Evolutionary conservation across 1,284 basidiomycete genomes (phyloP).

Genomic region (Porodaedalea pini): DNA sequence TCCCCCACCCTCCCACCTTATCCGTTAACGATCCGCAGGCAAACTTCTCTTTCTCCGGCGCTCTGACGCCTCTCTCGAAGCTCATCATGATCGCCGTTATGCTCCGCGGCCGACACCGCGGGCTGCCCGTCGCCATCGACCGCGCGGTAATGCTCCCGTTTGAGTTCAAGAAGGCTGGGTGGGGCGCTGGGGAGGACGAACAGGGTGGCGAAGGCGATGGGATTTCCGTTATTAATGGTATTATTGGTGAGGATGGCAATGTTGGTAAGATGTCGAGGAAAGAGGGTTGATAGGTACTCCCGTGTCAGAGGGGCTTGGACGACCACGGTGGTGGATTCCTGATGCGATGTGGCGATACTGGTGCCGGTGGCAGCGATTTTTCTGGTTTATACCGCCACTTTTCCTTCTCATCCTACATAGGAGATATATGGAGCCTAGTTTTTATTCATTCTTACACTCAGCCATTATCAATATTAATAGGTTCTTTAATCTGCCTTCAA

Average conservation of each 20-base stretch:
- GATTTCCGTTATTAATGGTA: neutral
- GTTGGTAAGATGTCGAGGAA: neutral
- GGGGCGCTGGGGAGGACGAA: neutral
- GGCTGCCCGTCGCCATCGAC: conserved; percentile 85
- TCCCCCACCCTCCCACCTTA: conserved; percentile 5
- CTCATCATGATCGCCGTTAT: conserved; percentile 84
- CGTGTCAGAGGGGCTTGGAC: no score
- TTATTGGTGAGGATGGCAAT: neutral
- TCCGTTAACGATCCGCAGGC: conserved; percentile 38
- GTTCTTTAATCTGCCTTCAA: no score
- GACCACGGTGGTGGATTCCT: no score
- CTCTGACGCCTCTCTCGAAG: conserved; percentile 80
- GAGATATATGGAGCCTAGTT: no score
- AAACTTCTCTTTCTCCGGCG: conserved; percentile 79
- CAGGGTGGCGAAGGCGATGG: neutral
- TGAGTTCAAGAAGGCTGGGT: conserved; percentile 39
- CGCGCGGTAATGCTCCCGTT: conserved; percentile 74
- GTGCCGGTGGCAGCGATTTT: no score
- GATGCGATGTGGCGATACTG: no score
- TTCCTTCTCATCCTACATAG: no score
- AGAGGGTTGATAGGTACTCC: no score
- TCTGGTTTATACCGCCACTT: no score
- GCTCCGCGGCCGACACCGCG: conserved; percentile 91
- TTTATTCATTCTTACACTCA: no score
- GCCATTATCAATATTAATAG: no score